phyloP scores from a whole-genome alignment of 805 yeast genomes.

The Candida jianshihensis region DNA sequence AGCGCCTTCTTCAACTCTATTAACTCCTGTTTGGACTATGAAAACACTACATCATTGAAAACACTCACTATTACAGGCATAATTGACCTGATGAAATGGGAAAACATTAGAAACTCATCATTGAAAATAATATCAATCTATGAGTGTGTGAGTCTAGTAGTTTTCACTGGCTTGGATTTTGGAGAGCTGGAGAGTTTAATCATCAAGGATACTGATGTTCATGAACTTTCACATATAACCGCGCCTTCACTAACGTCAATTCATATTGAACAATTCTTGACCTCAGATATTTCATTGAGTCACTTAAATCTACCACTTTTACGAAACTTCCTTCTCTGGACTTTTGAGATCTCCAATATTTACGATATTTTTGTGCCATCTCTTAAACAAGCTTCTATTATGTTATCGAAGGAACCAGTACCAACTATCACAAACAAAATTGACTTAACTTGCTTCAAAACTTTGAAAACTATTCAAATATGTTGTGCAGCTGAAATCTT shows the following conservation, averaged over 20 bases:
- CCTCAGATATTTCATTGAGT: slow-evolving; percentile 5
- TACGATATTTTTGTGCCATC: slow-evolving; percentile 5
- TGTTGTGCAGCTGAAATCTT: slow-evolving; percentile 13
- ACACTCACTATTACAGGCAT: slow-evolving; percentile 3
- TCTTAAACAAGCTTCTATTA: slow-evolving; percentile 6
- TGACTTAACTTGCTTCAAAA: slow-evolving; percentile 9
- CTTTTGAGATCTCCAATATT: slow-evolving; percentile 5
- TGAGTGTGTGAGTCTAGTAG: slow-evolving; percentile 5
- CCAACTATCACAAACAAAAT: slow-evolving; percentile 1
- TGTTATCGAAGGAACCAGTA: slow-evolving; percentile 15
- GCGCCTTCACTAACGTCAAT: slow-evolving; percentile 6
- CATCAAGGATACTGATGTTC: slow-evolving; percentile 11
- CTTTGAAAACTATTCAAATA: slow-evolving; percentile 5
- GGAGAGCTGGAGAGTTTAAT: not conserved
- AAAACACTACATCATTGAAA: not conserved
- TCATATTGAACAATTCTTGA: slow-evolving; percentile 14
- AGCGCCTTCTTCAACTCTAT: slow-evolving; percentile 4
- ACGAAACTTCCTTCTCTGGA: slow-evolving; percentile 7
- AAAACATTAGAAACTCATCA: slow-evolving; percentile 4
- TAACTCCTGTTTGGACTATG: slow-evolving; percentile 8
- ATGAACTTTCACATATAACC: slow-evolving; percentile 2
- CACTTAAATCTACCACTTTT: slow-evolving; percentile 9
- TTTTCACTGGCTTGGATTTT: slow-evolving; percentile 3
- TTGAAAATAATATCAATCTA: slow-evolving; percentile 3
- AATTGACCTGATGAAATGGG: slow-evolving; percentile 9